phyloP scores from a whole-genome alignment of 2,329 filamentous ascomycete genomes.

The Botrytis cinerea region DNA sequence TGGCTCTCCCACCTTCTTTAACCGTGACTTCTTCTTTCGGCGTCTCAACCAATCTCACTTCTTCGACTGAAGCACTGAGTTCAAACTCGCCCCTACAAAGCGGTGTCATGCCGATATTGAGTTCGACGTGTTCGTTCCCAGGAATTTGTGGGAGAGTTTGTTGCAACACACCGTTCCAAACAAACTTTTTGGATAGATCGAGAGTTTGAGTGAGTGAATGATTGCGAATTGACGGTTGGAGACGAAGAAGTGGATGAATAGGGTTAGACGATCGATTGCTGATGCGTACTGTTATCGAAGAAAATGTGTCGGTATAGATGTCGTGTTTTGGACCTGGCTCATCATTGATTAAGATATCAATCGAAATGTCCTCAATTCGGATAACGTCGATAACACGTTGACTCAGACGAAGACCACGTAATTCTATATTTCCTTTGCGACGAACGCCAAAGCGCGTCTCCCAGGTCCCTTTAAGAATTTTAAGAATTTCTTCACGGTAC shows the following conservation, averaged over 20 bases:
- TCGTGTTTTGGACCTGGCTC: constrained; percentile 33
- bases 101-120: constrained; percentile 70
- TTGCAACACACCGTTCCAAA: constrained; percentile 84
- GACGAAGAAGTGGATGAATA: constrained; percentile 70
- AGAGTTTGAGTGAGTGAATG: constrained; percentile 66
- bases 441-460: constrained; percentile 53
- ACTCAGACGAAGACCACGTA: constrained; percentile 73
- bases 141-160: constrained; percentile 65
- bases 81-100: constrained; percentile 83
- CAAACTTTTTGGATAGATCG: constrained; percentile 78
- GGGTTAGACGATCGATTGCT: constrained; percentile 69
- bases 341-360: constrained; percentile 58
- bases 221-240: constrained; percentile 76
- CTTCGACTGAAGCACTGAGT: constrained; percentile 77
- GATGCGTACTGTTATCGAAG: constrained; percentile 70
- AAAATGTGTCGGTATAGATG: constrained; percentile 60
- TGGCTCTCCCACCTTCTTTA: constrained; percentile 43
- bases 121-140: constrained; percentile 59
- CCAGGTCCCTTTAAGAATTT: constrained; percentile 72
- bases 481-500: constrained; percentile 82
- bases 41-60: constrained; percentile 57
- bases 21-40: constrained; percentile 36
- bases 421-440: constrained; percentile 68
- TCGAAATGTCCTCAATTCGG: constrained; percentile 75
- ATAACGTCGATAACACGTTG: constrained; percentile 81